A percentile compares a stretch with the other conserved stretches of the same genome.
These are phyloP conservation scores for Pestalotiopsis sp. DNA, from an alignment of 2,329 filamentous ascomycete genomes.

Conservation along the genomic window DNA sequence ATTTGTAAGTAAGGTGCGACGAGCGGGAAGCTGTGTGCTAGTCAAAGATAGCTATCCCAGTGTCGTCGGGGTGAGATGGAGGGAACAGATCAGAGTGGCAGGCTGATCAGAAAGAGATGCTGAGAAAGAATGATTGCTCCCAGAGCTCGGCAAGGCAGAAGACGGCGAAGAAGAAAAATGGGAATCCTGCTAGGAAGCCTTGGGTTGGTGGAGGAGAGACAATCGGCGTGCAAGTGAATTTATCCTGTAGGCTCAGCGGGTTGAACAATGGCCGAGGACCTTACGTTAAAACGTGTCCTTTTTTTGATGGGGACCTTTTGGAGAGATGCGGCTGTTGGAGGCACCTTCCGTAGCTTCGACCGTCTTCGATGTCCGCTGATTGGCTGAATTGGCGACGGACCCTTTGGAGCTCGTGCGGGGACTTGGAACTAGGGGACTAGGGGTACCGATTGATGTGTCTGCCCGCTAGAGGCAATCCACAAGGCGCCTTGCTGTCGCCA, in stretches of 20 bases:
- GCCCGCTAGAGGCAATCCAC: not conserved
- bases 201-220: slow-evolving; percentile 16
- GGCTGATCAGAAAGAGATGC: slow-evolving; percentile 19
- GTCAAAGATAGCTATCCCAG: slow-evolving; percentile 9
- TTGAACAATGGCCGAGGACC: not conserved
- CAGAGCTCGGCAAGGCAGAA: slow-evolving; percentile 31
- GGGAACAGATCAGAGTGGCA: not conserved
- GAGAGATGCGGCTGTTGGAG: slow-evolving; percentile 7
- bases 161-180: slow-evolving; percentile 24
- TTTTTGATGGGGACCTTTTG: slow-evolving; percentile 8
- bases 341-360: slow-evolving; percentile 8
- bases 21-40: slow-evolving; percentile 12
- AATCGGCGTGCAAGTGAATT: slow-evolving; percentile 10
- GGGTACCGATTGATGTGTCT: not conserved
- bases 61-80: not conserved
- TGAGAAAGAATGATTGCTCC: slow-evolving; percentile 34
- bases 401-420: slow-evolving; percentile 11
- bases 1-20: not conserved
- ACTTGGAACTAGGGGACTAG: not conserved
- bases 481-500: not conserved
- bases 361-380: slow-evolving; percentile 4
- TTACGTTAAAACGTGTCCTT: slow-evolving; percentile 13
- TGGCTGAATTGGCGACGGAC: slow-evolving; percentile 1
- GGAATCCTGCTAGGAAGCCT: slow-evolving; percentile 20
- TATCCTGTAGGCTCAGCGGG: slow-evolving; percentile 3